Evolutionary conservation across 164 flowering plant genomes (phyloP).

Genomic region (Vitis amurensis): DNA sequence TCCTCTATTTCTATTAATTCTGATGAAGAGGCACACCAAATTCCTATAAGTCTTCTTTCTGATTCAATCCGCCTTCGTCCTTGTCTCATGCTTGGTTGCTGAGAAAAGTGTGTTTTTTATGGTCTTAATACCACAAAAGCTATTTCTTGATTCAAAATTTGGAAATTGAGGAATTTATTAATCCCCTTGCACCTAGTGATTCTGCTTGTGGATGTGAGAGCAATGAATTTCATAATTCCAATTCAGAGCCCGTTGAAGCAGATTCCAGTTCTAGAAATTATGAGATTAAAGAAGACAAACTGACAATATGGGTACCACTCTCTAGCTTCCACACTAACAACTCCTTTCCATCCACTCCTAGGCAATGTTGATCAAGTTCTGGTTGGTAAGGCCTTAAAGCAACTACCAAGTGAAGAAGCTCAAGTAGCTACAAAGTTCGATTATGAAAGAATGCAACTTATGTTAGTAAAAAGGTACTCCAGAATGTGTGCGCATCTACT

Average conservation of each 20-base stretch:
- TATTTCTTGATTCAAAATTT: conserved; percentile 15
- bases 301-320: not conserved
- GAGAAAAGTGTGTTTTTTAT: not conserved
- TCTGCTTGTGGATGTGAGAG: conserved; percentile 29
- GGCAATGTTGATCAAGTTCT: conserved; percentile 48
- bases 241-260: conserved; percentile 15
- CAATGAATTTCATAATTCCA: conserved; percentile 18
- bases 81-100: too few relatives aligned
- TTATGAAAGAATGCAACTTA: not conserved
- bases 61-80: too few relatives aligned
- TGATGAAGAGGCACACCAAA: too few relatives aligned
- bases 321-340: too few relatives aligned
- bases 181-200: conserved; percentile 25
- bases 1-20: too few relatives aligned
- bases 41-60: too few relatives aligned
- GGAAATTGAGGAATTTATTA: conserved; percentile 50
- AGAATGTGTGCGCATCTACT: conserved; percentile 11
- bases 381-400: conserved; percentile 43
- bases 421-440: conserved; percentile 30
- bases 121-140: not conserved
- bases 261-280: conserved; percentile 19
- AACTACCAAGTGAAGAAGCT: conserved; percentile 20
- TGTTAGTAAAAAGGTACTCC: conserved; percentile 16
- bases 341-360: not conserved
- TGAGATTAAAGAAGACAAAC: conserved; percentile 20